Evolutionary conservation across 1,139 yeast genomes (phyloP), one percentile per base, ranked within the genome.

Genomic region (Saccharomyces uvarum): DNA sequence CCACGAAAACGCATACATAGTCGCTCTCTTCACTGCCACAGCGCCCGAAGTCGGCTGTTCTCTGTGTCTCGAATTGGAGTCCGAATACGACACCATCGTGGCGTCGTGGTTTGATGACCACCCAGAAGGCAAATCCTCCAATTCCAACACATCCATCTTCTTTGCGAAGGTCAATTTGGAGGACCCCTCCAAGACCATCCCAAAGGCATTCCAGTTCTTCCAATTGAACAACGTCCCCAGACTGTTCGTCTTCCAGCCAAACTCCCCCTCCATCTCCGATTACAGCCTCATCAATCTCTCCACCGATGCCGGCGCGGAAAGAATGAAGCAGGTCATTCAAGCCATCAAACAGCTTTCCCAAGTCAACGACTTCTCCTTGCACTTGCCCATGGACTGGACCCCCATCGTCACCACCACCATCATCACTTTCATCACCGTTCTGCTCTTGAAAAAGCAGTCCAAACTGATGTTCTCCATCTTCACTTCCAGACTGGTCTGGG

Each of bases 201-300:
- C 77, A 60, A 75, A 74, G 54, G 77, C 77, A 61, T 89, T 86
- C 76, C 77, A 75, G 65, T 69, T 69, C 49, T 75, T 84, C 67
- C 75, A 79, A 46, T 74, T 93, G 63, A 80, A 81, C 63, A 83
- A 83, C 57, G 96, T 93, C 44, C 99, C 99, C 41, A 84, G 87
- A 66, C 67, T 90, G 49, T 84, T 77, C 71, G 72, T 84, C 57
- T 86, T 83, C 69, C 73, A 77, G 3, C 89, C 95, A 21, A 77
- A 38, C 24, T 38, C 44, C 13, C 24, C 44, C 24, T 38, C 44
- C 19, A 38, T 38, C 19, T 9, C 8, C 42, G 42, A 38, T 13
- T 19, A 38, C 13, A 38, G 24, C 21, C 11, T 38, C 5, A 38
- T 38, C 13, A 38, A 19, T 19, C 11, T 60, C 31, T 59, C 62